These are phyloP conservation scores for Paralagenidium karlingii DNA, from an alignment of 352 stramenopile genomes.

Conservation along the genomic window DNA sequence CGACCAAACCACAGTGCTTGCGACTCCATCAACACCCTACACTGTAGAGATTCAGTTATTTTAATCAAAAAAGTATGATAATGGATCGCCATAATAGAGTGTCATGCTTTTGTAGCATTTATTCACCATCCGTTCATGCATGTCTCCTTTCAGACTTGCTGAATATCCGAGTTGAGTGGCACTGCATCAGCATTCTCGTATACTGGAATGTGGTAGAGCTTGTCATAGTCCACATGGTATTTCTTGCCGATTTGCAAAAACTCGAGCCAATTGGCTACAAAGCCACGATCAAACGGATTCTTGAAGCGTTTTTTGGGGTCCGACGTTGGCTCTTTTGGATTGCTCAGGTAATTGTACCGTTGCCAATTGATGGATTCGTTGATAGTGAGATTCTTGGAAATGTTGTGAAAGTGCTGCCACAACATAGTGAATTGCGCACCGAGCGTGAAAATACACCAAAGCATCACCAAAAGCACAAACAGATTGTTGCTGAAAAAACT, in stretches of 20 bases:
- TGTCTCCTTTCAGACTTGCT: slow-evolving; percentile 1
- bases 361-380: slow-evolving; percentile 81
- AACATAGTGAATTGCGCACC: slow-evolving; percentile 41
- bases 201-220: slow-evolving; percentile 2
- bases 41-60: neutral
- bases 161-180: slow-evolving; percentile 6
- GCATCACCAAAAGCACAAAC: slow-evolving; percentile 40
- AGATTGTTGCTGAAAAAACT: slow-evolving; percentile 33
- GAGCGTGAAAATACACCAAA: slow-evolving; percentile 35
- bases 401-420: slow-evolving; percentile 50
- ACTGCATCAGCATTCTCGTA: neutral
- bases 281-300: slow-evolving; percentile 11
- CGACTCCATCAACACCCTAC: too few relatives aligned
- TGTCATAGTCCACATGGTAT: slow-evolving; percentile 7
- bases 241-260: slow-evolving; percentile 9
- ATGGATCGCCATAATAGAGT: neutral
- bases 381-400: slow-evolving; percentile 58
- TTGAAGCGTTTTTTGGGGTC: slow-evolving; percentile 1
- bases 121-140: slow-evolving; percentile 11
- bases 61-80: neutral
- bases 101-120: slow-evolving; percentile 26
- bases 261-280: slow-evolving; percentile 6
- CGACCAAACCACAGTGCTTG: too few relatives aligned
- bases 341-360: slow-evolving; percentile 52
- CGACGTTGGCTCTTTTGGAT: neutral